These are phyloP conservation scores for Trypanosomatidae sp. DNA, from an alignment of 208 protist species.

Conservation along the genomic window DNA sequence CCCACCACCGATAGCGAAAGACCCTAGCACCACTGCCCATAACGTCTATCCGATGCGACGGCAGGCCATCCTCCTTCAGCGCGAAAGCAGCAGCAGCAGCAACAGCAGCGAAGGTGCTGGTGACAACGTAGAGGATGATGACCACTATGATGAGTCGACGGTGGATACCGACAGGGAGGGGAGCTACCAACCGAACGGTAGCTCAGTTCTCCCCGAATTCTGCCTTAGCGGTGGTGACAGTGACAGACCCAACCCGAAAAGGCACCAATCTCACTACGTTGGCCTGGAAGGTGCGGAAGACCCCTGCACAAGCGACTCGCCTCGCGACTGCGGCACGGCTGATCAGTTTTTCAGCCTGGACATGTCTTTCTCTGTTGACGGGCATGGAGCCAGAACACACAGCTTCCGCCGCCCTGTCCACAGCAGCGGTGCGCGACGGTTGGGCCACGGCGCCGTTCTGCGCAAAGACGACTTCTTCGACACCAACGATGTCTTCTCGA, in stretches of 20 bases:
- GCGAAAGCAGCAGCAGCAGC: conserved; percentile 16
- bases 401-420: neutral
- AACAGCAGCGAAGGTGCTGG: conserved; percentile 8
- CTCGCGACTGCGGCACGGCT: neutral
- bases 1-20: conserved; percentile 64
- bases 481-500: conserved; percentile 54
- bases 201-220: neutral
- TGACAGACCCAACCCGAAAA: neutral
- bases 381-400: neutral
- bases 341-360: conserved; percentile 28
- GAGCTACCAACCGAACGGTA: neutral
- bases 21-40: conserved; percentile 48
- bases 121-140: neutral
- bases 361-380: conserved; percentile 5
- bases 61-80: conserved; percentile 9
- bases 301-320: neutral
- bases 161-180: conserved; percentile 13
- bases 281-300: neutral
- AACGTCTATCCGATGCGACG: conserved; percentile 26
- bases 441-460: conserved; percentile 16
- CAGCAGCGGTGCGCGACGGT: conserved; percentile 4
- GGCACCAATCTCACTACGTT: neutral
- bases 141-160: conserved; percentile 7
- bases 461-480: conserved; percentile 42
- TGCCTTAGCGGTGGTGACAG: neutral